Evolutionary conservation across 2,329 filamentous ascomycete genomes (phyloP), one percentile per base, ranked within the genome.

Genomic region (Ophiosphaerella narmari): DNA sequence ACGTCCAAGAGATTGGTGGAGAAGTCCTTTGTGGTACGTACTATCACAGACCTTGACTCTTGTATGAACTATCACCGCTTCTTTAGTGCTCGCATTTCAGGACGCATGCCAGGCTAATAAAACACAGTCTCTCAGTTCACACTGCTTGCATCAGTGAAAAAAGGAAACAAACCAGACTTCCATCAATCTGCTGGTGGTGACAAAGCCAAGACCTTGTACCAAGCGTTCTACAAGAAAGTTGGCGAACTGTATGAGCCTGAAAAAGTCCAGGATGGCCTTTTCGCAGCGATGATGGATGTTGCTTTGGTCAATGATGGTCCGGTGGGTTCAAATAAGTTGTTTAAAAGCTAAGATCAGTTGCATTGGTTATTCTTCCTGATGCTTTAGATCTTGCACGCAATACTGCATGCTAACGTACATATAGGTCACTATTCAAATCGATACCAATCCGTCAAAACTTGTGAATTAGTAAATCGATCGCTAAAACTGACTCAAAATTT

Each of bases 201-300:
- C 9, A 85, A 92, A 48, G 94, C 93, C 21, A 89, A 86, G 63
- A 82, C 82, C 54, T 80, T 97, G 6, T 99, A 97, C 70, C 84
- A 92, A 47, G 81, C 87, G 68, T 97, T 99, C 76, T 85, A 92
- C 62, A 77, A 83, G 43, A 89, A 88, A 62, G 85, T 97, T 36
- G 82, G 86, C 62, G 80, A 86, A 46, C 80, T 85, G 2, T 96
- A 97, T 71, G 73, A 78, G 5, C 74, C 82, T 6, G 89, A 91
- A 7, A 86, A 82, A 57, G 92, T 99, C 50, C 91, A 96, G 71
- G 88, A 99, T 70, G 94, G 95, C n/a, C 86, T 93, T 26, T 99
- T 99, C 73, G 93, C 96, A 69, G 94, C 94, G 42, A 97, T 96
- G 92, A 99, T 99, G 94, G 88, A 97, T 68, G 93, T 99, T 50